Evolutionary conservation across 78 protist genomes (phyloP).

Genomic region (Dictyostelium intermedium): DNA sequence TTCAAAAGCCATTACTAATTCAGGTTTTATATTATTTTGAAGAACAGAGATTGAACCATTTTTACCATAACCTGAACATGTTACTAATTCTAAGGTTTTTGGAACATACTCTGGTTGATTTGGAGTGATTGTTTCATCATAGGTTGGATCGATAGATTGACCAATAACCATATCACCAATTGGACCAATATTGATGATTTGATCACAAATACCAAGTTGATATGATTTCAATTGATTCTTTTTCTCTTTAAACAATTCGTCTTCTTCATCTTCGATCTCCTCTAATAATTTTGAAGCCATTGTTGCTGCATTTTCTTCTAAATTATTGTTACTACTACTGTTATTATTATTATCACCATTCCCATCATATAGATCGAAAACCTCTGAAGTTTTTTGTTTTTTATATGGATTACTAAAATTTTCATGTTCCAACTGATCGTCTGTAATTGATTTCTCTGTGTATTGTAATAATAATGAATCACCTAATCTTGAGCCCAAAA

Average conservation of each 20-base stretch:
- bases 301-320: neutral
- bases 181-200: slow-evolving; percentile 67
- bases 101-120: neutral
- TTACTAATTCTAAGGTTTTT: slow-evolving; percentile 30
- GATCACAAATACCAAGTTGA: slow-evolving; percentile 66
- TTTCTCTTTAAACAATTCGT: slow-evolving; percentile 51
- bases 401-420: slow-evolving; percentile 66
- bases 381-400: slow-evolving; percentile 65
- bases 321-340: neutral
- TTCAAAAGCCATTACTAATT: slow-evolving; percentile 23
- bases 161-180: slow-evolving; percentile 61
- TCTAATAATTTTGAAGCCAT: neutral
- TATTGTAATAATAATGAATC: slow-evolving; percentile 75
- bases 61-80: slow-evolving; percentile 80
- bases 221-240: slow-evolving; percentile 63
- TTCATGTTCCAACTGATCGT: slow-evolving; percentile 7
- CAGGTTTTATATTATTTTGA: slow-evolving; percentile 65
- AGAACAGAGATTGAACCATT: slow-evolving; percentile 64
- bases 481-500: slow-evolving; percentile 77
- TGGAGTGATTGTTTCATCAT: neutral
- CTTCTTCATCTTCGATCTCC: slow-evolving; percentile 42
- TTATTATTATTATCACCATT: neutral
- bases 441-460: slow-evolving; percentile 22
- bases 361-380: slow-evolving; percentile 57
- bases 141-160: neutral